Evolutionary conservation across 2,329 filamentous ascomycete genomes (phyloP).

Genomic region (Fusarium equiseti): DNA sequence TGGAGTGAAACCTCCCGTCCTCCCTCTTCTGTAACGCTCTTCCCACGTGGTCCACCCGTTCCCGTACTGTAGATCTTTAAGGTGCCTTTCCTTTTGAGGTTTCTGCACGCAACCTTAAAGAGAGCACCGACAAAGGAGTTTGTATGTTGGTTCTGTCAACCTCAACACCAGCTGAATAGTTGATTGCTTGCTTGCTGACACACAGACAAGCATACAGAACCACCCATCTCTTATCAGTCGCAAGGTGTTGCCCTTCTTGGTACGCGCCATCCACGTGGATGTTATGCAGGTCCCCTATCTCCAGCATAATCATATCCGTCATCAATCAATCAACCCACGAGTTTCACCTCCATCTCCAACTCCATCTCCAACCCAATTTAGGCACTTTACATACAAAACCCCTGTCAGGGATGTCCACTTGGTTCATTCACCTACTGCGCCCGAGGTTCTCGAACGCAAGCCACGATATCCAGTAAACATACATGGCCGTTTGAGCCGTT

Average conservation of each 20-base stretch:
- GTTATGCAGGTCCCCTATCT: slow-evolving; percentile 45
- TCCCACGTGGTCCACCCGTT: slow-evolving; percentile 40
- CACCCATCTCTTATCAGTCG: slow-evolving; percentile 15
- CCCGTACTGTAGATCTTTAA: slow-evolving; percentile 26
- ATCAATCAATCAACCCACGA: slow-evolving; percentile 1
- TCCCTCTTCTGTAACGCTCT: slow-evolving; percentile 14
- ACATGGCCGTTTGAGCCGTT: not conserved
- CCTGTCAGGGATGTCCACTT: slow-evolving; percentile 21
- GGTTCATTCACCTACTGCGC: not conserved
- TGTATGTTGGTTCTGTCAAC: not conserved
- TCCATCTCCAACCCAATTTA: not conserved
- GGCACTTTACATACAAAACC: slow-evolving; percentile 1
- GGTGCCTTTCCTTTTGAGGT: slow-evolving; percentile 8
- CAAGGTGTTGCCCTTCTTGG: slow-evolving; percentile 26
- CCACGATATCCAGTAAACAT: slow-evolving; percentile 14
- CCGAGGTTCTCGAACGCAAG: slow-evolving; percentile 18
- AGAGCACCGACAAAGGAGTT: not conserved
- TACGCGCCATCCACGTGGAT: slow-evolving; percentile 40
- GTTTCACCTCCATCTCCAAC: slow-evolving; percentile 23
- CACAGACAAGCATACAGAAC: not conserved
- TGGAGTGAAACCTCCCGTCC: slow-evolving; percentile 28
- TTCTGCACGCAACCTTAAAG: slow-evolving; percentile 23
- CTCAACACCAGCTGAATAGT: not conserved
- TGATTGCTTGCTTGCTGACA: not conserved
- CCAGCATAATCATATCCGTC: slow-evolving; percentile 16